Evolutionary conservation across 805 yeast species (phyloP).

Genomic region (Metschnikowia koreensis): DNA sequence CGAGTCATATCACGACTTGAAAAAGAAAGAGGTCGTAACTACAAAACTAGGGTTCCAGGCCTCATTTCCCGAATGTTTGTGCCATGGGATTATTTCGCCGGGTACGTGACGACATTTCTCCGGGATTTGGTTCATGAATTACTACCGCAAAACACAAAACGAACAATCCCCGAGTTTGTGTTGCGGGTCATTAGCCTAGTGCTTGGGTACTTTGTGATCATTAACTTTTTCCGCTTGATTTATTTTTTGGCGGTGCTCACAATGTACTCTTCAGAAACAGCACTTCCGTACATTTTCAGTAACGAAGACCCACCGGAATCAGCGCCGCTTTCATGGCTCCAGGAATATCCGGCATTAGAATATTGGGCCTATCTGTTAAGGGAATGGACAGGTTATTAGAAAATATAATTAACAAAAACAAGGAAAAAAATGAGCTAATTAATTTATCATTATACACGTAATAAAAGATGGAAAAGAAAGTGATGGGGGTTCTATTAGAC

Average conservation of each 20-base stretch:
- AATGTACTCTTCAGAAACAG: neutral
- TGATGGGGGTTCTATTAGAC: slow-evolving; percentile 12
- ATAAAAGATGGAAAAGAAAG: neutral
- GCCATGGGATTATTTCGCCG: slow-evolving; percentile 8
- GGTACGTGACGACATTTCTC: neutral
- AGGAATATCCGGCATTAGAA: slow-evolving; percentile 18
- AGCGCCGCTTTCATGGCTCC: slow-evolving; percentile 13
- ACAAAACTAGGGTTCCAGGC: slow-evolving; percentile 1
- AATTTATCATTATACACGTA: slow-evolving; percentile 5
- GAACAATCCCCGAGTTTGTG: slow-evolving; percentile 1
- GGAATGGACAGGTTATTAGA: slow-evolving; percentile 13
- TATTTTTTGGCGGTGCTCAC: slow-evolving; percentile 7
- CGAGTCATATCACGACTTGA: slow-evolving; percentile 4
- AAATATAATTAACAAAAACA: neutral
- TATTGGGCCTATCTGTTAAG: slow-evolving; percentile 12
- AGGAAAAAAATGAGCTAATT: neutral
- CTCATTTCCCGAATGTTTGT: neutral
- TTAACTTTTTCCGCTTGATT: slow-evolving; percentile 10
- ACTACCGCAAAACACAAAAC: neutral
- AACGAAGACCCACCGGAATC: slow-evolving; percentile 1
- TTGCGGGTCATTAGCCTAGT: slow-evolving; percentile 3
- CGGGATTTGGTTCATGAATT: slow-evolving; percentile 4
- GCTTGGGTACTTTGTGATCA: slow-evolving; percentile 4
- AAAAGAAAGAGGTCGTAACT: neutral
- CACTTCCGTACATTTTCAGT: slow-evolving; percentile 1